These are phyloP conservation scores for Prunus yedoensis DNA, from an alignment of 331 rosid genomes.

Conservation along the genomic window DNA sequence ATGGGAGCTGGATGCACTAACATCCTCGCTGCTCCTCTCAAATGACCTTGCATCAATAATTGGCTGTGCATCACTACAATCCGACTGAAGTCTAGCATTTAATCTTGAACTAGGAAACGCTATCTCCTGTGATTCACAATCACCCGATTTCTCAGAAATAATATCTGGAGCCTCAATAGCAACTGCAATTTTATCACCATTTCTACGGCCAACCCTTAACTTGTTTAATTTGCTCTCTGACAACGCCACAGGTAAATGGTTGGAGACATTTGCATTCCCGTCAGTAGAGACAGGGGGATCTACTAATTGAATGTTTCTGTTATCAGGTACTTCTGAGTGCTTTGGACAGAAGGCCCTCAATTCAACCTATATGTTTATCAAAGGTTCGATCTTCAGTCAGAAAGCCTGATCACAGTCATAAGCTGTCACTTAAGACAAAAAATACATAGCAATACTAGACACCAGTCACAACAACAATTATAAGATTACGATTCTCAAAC, in stretches of 20 bases:
- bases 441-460: neutral
- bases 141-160: constrained; percentile 34
- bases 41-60: constrained; percentile 30
- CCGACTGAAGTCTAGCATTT: constrained; percentile 27
- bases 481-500: neutral
- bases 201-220: constrained; percentile 39
- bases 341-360: constrained; percentile 88
- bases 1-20: constrained; percentile 42
- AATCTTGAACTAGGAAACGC: constrained; percentile 36
- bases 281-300: constrained; percentile 41
- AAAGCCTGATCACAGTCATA: constrained; percentile 8
- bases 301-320: constrained; percentile 33
- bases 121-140: constrained; percentile 40
- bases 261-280: constrained; percentile 43
- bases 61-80: constrained; percentile 38
- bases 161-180: too few species aligned
- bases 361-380: constrained; percentile 60
- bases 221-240: constrained; percentile 34
- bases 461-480: neutral
- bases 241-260: constrained; percentile 39
- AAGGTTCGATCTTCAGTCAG: neutral
- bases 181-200: constrained; percentile 46
- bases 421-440: neutral
- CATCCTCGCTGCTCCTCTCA: constrained; percentile 44
- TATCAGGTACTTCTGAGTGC: constrained; percentile 62